These are phyloP conservation scores for Malassezia obtusa DNA, from an alignment of 1,284 basidiomycete genomes.

Conservation along the genomic window DNA sequence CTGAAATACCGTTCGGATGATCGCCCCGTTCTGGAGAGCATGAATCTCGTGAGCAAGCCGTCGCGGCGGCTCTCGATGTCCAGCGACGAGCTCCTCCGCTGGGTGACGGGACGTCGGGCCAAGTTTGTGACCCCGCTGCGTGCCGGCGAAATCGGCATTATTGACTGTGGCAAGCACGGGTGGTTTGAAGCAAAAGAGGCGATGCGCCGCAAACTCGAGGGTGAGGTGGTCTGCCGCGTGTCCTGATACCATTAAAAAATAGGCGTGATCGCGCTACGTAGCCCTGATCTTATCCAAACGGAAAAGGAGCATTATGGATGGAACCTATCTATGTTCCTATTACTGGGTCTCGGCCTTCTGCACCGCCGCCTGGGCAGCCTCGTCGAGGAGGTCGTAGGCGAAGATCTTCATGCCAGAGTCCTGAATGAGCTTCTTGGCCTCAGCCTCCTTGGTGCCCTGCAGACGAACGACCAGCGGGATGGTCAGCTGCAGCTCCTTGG, in stretches of 20 bases:
- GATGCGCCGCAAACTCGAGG: conserved; percentile 45
- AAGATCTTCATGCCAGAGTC: conserved; percentile 69
- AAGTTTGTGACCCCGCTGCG: conserved; percentile 62
- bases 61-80: conserved; percentile 67
- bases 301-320: too few relatives aligned
- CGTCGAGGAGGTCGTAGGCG: conserved; percentile 25
- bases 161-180: conserved; percentile 57
- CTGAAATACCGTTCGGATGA: conserved; percentile 75
- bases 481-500: conserved; percentile 73
- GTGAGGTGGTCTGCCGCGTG: conserved; percentile 50
- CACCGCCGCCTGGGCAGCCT: conserved; percentile 28
- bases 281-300: neutral
- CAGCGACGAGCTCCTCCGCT: conserved; percentile 59
- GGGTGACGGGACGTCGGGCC: conserved; percentile 53
- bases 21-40: conserved; percentile 63
- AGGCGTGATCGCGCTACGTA: neutral
- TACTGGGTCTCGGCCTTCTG: neutral
- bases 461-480: conserved; percentile 87
- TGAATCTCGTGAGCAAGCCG: conserved; percentile 66
- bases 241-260: conserved; percentile 17
- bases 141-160: conserved; percentile 77
- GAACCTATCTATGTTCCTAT: neutral
- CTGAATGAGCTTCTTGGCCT: conserved; percentile 69
- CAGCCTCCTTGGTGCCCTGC: conserved; percentile 90
- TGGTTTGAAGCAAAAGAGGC: conserved; percentile 51